phyloP scores from a whole-genome alignment of 805 yeast species.

The Candida oleophila region DNA sequence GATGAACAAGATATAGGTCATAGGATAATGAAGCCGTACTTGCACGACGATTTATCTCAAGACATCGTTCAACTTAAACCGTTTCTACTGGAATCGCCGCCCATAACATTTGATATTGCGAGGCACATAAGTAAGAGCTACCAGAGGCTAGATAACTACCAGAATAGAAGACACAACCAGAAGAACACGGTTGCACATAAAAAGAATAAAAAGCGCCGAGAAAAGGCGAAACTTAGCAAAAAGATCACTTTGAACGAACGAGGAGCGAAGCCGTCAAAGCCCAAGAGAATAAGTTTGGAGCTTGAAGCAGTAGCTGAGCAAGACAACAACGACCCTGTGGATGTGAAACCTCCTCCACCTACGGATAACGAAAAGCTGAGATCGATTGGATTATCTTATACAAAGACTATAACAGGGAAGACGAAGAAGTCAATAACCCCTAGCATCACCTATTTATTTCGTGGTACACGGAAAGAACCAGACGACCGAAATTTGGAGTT shows the following conservation, averaged over 20 bases:
- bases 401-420: constrained; percentile 12
- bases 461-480: not conserved
- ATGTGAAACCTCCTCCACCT: no score
- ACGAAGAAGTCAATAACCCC: not conserved
- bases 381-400: constrained; percentile 7
- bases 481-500: constrained; percentile 14
- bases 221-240: no score
- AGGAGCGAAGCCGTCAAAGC: not conserved
- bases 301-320: not conserved
- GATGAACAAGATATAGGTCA: constrained; percentile 19
- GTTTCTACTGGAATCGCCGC: constrained; percentile 27
- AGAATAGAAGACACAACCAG: not conserved
- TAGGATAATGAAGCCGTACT: constrained; percentile 19
- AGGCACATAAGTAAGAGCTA: constrained; percentile 18
- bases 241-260: not conserved
- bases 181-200: not conserved
- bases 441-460: not conserved
- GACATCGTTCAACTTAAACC: constrained; percentile 1
- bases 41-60: constrained; percentile 5
- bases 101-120: constrained; percentile 27
- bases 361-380: not conserved
- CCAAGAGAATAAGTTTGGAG: no score
- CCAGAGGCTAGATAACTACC: constrained; percentile 1
- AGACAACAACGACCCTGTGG: not conserved
- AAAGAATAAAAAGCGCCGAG: constrained; percentile 1